Conservation (phyloP, 257 asterid species). For the Cordia subcordata region DNA sequence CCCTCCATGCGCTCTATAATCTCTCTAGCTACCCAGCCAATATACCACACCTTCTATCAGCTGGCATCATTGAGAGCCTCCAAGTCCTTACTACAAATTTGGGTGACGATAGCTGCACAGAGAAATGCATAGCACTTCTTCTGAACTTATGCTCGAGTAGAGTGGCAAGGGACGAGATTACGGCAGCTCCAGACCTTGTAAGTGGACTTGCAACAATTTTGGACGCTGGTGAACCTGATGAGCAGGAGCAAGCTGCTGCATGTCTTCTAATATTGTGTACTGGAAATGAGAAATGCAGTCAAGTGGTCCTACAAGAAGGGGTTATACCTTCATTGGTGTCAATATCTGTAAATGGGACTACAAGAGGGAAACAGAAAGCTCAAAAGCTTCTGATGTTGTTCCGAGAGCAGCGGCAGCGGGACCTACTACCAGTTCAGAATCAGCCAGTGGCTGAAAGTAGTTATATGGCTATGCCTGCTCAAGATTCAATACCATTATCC, state of each 20-base stretch:
- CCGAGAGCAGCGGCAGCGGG: conserved; percentile 86
- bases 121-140: conserved; percentile 75
- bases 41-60: conserved; percentile 60
- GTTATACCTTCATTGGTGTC: conserved; percentile 88
- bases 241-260: conserved; percentile 90
- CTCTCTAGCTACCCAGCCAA: conserved; percentile 63
- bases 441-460: conserved; percentile 24
- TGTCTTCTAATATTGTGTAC: conserved; percentile 72
- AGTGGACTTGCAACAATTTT: conserved; percentile 56
- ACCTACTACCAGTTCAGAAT: conserved; percentile 36
- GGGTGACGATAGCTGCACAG: conserved; percentile 55
- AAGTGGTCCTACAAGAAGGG: conserved; percentile 95
- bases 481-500: conserved; percentile 47
- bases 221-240: conserved; percentile 70
- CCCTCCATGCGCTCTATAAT: conserved; percentile 85
- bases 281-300: conserved; percentile 71
- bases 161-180: conserved; percentile 55
- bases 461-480: conserved; percentile 18
- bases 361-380: conserved; percentile 94
- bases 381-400: conserved; percentile 94
- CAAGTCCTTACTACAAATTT: conserved; percentile 47
- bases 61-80: conserved; percentile 65
- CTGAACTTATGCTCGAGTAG: conserved; percentile 63
- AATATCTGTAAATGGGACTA: conserved; percentile 81
- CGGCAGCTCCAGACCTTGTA: conserved; percentile 46